Percentiles rank a stretch among this genome's conserved stretches.
Conservation (phyloP, 176 grass and related monocot genomes). For the Musa beccarii region DNA sequence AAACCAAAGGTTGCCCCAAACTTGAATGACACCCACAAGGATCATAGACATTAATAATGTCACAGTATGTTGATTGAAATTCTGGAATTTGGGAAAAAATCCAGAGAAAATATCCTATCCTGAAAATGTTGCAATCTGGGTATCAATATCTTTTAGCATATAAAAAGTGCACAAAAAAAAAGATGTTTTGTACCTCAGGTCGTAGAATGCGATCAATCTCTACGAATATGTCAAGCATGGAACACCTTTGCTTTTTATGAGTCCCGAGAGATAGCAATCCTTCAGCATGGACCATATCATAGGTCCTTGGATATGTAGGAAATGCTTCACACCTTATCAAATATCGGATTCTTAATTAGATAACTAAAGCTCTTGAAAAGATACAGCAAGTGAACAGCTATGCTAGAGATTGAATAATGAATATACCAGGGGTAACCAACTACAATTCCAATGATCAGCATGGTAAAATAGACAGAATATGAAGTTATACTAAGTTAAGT, state of each 20-base stretch:
- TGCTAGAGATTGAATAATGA: background rate
- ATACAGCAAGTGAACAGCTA: background rate
- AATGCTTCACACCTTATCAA: slow-evolving; percentile 89
- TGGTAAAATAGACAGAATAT: too few species aligned
- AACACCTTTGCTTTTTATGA: slow-evolving; percentile 53
- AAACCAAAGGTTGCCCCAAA: too few species aligned
- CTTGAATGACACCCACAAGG: too few species aligned
- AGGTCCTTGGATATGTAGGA: slow-evolving; percentile 95
- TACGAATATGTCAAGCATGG: slow-evolving; percentile 78
- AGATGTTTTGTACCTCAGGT: slow-evolving; percentile 63
- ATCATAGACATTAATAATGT: too few species aligned
- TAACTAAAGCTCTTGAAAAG: background rate
- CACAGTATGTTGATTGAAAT: too few species aligned
- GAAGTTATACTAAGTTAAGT: too few species aligned
- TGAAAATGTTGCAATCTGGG: too few species aligned
- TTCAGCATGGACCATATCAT: slow-evolving; percentile 97
- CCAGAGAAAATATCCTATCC: too few species aligned
- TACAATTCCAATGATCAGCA: too few species aligned
- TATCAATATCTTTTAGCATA: slow-evolving; percentile 10
- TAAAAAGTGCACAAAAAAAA: background rate
- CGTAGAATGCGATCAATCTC: slow-evolving; percentile 95
- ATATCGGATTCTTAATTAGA: slow-evolving; percentile 7
- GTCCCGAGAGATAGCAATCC: slow-evolving; percentile 73
- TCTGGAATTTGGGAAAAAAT: too few species aligned
- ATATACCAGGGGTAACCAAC: too few species aligned